Evolutionary conservation across 1,139 yeast genomes (phyloP).

Genomic region (Scheffersomyces lignicola): DNA sequence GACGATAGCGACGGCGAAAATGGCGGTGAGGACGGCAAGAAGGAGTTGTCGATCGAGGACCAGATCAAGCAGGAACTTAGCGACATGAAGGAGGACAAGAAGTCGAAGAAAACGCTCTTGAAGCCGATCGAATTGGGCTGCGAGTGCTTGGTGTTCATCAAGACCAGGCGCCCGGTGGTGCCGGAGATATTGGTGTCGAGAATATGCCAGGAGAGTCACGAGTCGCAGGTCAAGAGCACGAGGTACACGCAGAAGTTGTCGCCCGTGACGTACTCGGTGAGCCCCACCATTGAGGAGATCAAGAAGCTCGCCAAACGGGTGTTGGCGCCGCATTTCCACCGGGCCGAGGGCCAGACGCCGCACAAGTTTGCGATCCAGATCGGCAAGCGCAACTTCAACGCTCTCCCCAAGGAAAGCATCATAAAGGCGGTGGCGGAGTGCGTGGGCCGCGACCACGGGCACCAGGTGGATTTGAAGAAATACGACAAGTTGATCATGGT

Average conservation of each 20-base stretch:
- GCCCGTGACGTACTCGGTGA: slow-evolving; percentile 76
- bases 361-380: slow-evolving; percentile 80
- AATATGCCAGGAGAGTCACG: slow-evolving; percentile 61
- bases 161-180: slow-evolving; percentile 72
- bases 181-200: slow-evolving; percentile 70
- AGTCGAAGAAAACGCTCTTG: slow-evolving; percentile 49
- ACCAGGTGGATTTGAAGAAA: slow-evolving; percentile 75
- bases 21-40: slow-evolving; percentile 25
- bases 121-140: slow-evolving; percentile 71
- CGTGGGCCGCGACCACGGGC: slow-evolving; percentile 71
- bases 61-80: slow-evolving; percentile 68
- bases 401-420: slow-evolving; percentile 65
- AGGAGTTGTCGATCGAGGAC: slow-evolving; percentile 66
- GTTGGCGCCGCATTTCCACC: slow-evolving; percentile 68
- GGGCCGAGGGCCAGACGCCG: slow-evolving; percentile 46
- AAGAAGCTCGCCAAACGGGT: slow-evolving; percentile 56
- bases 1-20: slow-evolving; percentile 25
- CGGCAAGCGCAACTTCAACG: slow-evolving; percentile 73
- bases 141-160: slow-evolving; percentile 83
- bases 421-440: slow-evolving; percentile 69
- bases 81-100: slow-evolving; percentile 47
- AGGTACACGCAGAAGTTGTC: slow-evolving; percentile 77
- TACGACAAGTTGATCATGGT: slow-evolving; percentile 79
- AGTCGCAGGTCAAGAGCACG: slow-evolving; percentile 54
- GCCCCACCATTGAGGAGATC: slow-evolving; percentile 70